Base-by-base conservation (phyloP, 2,329 filamentous ascomycete species). In the Beauveria sp. region DNA sequence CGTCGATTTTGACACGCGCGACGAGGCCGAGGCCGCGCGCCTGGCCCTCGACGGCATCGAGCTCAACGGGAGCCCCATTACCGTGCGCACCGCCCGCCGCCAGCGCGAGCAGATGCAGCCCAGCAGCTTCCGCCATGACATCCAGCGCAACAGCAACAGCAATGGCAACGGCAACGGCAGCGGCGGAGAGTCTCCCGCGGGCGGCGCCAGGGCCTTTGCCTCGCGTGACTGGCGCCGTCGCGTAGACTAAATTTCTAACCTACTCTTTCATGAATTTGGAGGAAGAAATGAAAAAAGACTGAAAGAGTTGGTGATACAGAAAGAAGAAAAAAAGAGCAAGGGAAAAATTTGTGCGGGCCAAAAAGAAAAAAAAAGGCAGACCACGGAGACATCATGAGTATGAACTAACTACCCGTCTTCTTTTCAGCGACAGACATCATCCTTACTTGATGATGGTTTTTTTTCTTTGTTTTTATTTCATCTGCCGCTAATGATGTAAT, bases 1-100 rank as follows among this genome's bases (percentile, higher is more conserved):
- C 63, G 83, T 88, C n/a, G 85, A 88, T 67, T 80, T 88, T 61
- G 75, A 74, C 53, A 82, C 77, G 6, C 69, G 74, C 0, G 79
- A 84, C 58, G 81, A 87, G 64, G 83, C 83, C 0, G 71, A 78
- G 40, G 72, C 72, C 10, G 85, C 84, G 24, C 76, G 83, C 62
- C 68, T 75, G 8, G 73, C 73, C 1, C 63, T 84, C 14, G 67
- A 77, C 58, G 75, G 75, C 1, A 67, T 65, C 31, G 50, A 65
- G 1, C 66, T 73, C 0, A 63, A 71, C 22, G 70, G 69, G 3
- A 66, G 43, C 42, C 53, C 48, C 40, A 56, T 62, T 54, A 62
- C 54, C 8, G 61, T 62, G 40, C 53, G 53, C 26, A 52, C 54
- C 40, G 61, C 61, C 38, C 53, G 61, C 26, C 61, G 49, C n/a